Evolutionary conservation across 176 grass and related monocot genomes (phyloP).

Genomic region (Oryza coarctata): DNA sequence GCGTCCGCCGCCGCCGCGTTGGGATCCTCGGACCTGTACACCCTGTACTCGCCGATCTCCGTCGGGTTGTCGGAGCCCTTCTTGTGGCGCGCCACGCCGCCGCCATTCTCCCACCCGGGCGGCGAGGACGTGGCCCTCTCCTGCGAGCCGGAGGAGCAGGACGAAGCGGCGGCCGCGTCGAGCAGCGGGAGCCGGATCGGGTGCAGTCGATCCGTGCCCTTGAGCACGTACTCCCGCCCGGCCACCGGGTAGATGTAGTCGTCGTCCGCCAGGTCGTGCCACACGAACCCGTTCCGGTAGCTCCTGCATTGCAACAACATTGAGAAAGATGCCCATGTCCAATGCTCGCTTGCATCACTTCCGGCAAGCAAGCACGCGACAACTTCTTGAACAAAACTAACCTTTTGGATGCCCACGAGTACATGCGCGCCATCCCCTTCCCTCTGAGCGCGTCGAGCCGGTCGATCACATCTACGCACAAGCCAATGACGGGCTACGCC

Average conservation of each 20-base stretch:
- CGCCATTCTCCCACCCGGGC: slow-evolving; percentile 26
- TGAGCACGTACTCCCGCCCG: slow-evolving; percentile 85
- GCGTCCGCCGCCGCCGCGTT: slow-evolving; percentile 50
- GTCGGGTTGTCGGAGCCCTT: slow-evolving; percentile 1
- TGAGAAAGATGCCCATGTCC: background rate
- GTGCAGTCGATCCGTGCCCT: slow-evolving; percentile 77
- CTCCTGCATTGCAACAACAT: slow-evolving; percentile 48
- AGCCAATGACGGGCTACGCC: background rate
- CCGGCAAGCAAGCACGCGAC: background rate
- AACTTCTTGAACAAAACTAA: slow-evolving; percentile 5
- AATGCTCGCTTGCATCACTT: background rate
- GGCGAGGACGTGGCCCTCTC: slow-evolving; percentile 46
- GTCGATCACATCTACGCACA: slow-evolving; percentile 61
- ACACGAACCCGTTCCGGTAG: slow-evolving; percentile 93
- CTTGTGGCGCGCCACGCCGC: slow-evolving; percentile 13
- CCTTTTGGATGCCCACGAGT: slow-evolving; percentile 93
- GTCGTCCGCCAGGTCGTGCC: slow-evolving; percentile 83
- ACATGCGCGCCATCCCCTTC: slow-evolving; percentile 68
- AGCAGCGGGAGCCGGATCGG: slow-evolving; percentile 25
- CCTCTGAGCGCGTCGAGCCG: slow-evolving; percentile 79
- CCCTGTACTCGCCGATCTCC: slow-evolving; percentile 44
- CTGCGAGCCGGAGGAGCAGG: slow-evolving; percentile 46
- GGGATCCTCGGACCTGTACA: slow-evolving; percentile 43
- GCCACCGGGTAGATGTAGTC: slow-evolving; percentile 83
- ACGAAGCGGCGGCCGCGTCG: slow-evolving; percentile 34